phyloP scores from a whole-genome alignment of 179 eudicot genomes.

The Spergularia azorica region DNA sequence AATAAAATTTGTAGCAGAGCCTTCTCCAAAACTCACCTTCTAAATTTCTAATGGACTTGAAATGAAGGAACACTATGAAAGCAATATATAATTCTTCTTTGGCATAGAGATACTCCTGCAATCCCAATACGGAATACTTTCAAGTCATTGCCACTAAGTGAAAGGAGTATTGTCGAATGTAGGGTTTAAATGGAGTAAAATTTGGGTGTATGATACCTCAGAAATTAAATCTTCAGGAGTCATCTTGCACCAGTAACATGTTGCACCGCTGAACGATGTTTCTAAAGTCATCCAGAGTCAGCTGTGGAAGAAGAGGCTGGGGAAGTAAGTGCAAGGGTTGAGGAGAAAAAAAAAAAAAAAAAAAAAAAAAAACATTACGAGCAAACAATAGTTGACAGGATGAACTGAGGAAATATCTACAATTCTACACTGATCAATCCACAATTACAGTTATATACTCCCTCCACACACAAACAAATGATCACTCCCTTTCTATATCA shows the following conservation, averaged over 20 bases:
- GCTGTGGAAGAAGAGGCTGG: constrained; percentile 39
- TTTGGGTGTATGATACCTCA: background rate
- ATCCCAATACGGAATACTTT: background rate
- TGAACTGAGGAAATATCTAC: background rate
- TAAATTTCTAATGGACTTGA: background rate
- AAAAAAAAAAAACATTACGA: background rate
- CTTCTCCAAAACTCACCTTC: background rate
- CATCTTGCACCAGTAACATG: constrained; percentile 44
- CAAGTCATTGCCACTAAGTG: background rate
- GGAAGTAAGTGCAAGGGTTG: too few relatives aligned
- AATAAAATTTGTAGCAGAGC: background rate
- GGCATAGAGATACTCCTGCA: background rate
- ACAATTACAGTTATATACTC: background rate
- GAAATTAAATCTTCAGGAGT: constrained; percentile 12
- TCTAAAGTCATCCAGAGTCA: constrained; percentile 70
- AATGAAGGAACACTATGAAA: background rate
- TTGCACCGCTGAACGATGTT: constrained; percentile 65
- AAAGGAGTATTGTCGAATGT: background rate
- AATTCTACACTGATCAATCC: background rate
- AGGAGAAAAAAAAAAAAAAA: too few relatives aligned
- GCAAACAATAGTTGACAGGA: background rate
- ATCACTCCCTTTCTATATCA: background rate
- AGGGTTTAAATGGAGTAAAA: background rate
- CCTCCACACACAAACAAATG: background rate
- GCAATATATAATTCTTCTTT: too few relatives aligned